These are phyloP conservation scores for Alternaria sp. DNA, from an alignment of 2,329 filamentous ascomycete genomes.

Conservation along the genomic window DNA sequence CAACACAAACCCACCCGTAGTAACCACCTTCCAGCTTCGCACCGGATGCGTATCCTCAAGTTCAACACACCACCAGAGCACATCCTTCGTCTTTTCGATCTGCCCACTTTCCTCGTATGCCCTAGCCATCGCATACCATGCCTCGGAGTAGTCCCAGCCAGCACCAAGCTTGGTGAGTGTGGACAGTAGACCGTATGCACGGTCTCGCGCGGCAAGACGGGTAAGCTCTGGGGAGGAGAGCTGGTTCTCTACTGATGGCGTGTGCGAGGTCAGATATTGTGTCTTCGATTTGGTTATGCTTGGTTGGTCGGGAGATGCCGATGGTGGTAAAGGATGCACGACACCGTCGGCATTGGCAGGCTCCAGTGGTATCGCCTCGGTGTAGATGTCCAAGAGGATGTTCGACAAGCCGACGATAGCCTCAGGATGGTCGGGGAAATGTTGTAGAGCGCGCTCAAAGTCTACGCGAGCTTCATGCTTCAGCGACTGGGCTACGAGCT, in stretches of 20 bases:
- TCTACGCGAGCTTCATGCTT: constrained; percentile 76
- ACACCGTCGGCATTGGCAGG: constrained; percentile 55
- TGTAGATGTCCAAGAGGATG: constrained; percentile 87
- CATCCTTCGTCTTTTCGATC: constrained; percentile 86
- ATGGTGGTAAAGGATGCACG: constrained; percentile 14
- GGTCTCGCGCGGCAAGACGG: constrained; percentile 86
- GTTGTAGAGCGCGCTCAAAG: constrained; percentile 84
- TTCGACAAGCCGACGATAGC: constrained; percentile 85
- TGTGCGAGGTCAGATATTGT: constrained; percentile 63
- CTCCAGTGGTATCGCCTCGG: constrained; percentile 67
- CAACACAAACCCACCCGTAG: constrained; percentile 44
- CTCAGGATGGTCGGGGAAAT: constrained; percentile 79
- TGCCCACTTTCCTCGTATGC: constrained; percentile 90
- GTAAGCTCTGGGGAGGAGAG: constrained; percentile 75
- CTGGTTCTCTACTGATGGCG: constrained; percentile 46
- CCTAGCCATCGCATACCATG: constrained; percentile 88
- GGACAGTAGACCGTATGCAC: constrained; percentile 84
- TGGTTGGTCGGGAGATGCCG: constrained; percentile 16
- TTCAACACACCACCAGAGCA: constrained; percentile 97
- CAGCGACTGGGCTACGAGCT: constrained; percentile 68
- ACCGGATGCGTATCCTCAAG: constrained; percentile 86
- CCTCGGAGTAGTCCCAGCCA: constrained; percentile 92
- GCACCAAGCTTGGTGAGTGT: constrained; percentile 83
- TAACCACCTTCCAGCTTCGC: constrained; percentile 78
- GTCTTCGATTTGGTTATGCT: constrained; percentile 20